Base-by-base conservation (phyloP, 805 yeast genomes). In the Suhomyces emberorum region DNA sequence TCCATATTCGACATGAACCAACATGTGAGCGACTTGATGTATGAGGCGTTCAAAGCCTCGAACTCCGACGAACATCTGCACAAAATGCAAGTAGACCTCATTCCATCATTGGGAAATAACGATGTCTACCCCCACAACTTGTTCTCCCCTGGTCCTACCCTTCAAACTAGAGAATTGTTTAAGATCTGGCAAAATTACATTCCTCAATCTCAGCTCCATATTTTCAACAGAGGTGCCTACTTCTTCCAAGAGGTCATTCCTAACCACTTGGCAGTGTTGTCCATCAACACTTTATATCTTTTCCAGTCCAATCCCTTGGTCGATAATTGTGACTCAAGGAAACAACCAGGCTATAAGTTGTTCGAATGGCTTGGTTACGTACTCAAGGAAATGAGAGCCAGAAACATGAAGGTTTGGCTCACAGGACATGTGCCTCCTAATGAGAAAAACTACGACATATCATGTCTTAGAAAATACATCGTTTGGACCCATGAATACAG, bases 351-450 rank as follows among this genome's bases (percentile, higher is more conserved):
- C 1, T 86, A 81, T 54, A 76, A 79, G 50, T 63, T 83, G 34
- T 75, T 86, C 45, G 69, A 77, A 42, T 87, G 95, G 95, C 60
- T 88, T 5, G 91, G 93, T 3, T 70, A 74, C 30, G 80, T 81
- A 2, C 65, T 88, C 42, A 76, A 80, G 52, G 95, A 86, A 55
- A 61, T 87, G 61, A 70, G 96, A 50, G 63, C 68, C 15, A 65
- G 95, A 42, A 74, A 76, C 12, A 81, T 87, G 77, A 87, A 87
- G 61, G 95, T 83, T 12, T 88, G 95, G 95, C 61, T 87, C 15
- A 69, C 82, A 28, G 95, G 95, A 4, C 96, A 87, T 63, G 95
- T 88, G 11, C 95, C 95, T 3, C 95, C 95, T 4, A 76, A 81
- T 31, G 79, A 79, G 17, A 86, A 86, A 56, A 87, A 87, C 55